These are phyloP conservation scores for Avena atlantica DNA, from an alignment of 176 grass and related monocot species.

Conservation along the genomic window DNA sequence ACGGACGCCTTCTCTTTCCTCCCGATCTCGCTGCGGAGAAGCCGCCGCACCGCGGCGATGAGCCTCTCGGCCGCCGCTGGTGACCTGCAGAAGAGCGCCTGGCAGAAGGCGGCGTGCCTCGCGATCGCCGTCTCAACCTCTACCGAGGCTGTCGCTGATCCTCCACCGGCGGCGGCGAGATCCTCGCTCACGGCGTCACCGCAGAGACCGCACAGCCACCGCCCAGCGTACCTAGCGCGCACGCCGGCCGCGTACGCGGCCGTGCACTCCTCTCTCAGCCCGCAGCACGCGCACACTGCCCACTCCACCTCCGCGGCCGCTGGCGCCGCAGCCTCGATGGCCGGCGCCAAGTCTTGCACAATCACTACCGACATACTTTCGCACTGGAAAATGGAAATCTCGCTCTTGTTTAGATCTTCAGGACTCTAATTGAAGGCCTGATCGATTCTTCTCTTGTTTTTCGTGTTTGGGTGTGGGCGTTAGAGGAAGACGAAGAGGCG, in stretches of 20 bases:
- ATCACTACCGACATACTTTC: constrained; percentile 24
- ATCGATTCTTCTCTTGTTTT: background rate
- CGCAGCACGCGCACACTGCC: constrained; percentile 78
- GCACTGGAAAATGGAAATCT: background rate
- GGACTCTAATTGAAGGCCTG: background rate
- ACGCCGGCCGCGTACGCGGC: constrained; percentile 69
- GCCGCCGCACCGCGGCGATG: constrained; percentile 61
- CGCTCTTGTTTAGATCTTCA: background rate
- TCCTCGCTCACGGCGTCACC: constrained; percentile 78
- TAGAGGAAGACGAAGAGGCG: background rate
- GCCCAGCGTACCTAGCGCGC: constrained; percentile 58
- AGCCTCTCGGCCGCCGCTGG: constrained; percentile 55
- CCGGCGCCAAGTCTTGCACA: constrained; percentile 42
- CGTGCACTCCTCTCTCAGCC: constrained; percentile 86
- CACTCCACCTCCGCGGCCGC: constrained; percentile 56
- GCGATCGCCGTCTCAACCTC: constrained; percentile 59
- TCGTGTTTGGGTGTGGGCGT: background rate
- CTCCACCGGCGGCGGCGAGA: constrained; percentile 29
- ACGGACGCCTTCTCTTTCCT: constrained; percentile 26
- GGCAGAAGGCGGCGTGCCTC: constrained; percentile 74
- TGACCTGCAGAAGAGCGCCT: constrained; percentile 48
- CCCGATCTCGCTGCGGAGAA: constrained; percentile 50
- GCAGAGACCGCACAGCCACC: constrained; percentile 84
- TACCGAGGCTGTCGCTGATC: constrained; percentile 31
- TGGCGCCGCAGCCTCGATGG: constrained; percentile 33